phyloP scores from a whole-genome alignment of 2,329 filamentous ascomycete species.

The Byssochlamys sp. region DNA sequence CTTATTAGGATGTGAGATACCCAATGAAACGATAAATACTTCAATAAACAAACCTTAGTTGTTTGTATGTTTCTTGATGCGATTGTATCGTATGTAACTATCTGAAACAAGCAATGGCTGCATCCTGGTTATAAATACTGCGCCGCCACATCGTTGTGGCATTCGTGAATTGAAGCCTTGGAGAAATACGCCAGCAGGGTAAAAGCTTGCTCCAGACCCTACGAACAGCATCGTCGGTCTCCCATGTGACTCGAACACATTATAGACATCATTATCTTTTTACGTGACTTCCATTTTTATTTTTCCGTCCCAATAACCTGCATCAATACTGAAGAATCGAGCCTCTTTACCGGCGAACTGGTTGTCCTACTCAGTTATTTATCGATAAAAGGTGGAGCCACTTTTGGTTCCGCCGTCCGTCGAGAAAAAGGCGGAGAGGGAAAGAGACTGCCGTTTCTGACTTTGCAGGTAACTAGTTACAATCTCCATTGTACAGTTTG shows the following conservation, averaged over 20 bases:
- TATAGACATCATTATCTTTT: not conserved
- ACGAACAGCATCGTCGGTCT: not conserved
- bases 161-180: not conserved
- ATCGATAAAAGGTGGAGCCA: constrained; percentile 12
- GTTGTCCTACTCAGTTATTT: not conserved
- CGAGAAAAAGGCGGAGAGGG: not conserved
- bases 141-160: not conserved
- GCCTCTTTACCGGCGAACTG: not conserved
- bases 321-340: not conserved
- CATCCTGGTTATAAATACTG: not conserved
- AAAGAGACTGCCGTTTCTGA: not conserved
- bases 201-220: not conserved
- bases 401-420: not conserved
- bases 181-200: not conserved
- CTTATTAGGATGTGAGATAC: not conserved
- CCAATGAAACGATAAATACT: not conserved
- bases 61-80: not conserved
- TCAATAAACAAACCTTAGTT: not conserved
- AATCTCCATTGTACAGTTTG: not conserved
- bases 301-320: too few relatives aligned
- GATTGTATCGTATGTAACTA: not conserved
- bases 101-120: not conserved
- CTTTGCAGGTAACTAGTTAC: not conserved
- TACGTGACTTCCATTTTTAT: not conserved
- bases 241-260: not conserved